phyloP scores from a whole-genome alignment of 2,329 filamentous ascomycete species.

The Endoconidiophora polonica region DNA sequence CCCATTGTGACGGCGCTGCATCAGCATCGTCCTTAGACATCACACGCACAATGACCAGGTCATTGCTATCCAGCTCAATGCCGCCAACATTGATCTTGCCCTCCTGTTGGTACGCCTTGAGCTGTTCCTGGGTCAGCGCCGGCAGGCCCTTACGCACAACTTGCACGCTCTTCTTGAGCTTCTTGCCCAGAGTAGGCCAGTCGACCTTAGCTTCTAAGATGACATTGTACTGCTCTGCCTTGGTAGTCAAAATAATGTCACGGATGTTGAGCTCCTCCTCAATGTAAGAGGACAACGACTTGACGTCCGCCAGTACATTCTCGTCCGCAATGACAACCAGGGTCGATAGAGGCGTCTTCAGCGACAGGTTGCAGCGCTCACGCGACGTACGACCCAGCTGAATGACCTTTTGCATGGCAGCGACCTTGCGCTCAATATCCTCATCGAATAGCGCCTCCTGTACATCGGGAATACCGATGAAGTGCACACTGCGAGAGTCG shows the following conservation, averaged over 20 bases:
- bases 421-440: constrained; percentile 61
- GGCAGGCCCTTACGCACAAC: constrained; percentile 75
- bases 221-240: constrained; percentile 72
- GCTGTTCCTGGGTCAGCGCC: constrained; percentile 55
- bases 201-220: constrained; percentile 69
- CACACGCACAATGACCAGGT: constrained; percentile 38
- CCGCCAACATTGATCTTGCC: constrained; percentile 71
- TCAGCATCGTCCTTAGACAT: constrained; percentile 5
- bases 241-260: constrained; percentile 60
- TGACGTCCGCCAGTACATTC: constrained; percentile 57
- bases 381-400: constrained; percentile 65
- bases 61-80: constrained; percentile 65
- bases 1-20: constrained; percentile 14
- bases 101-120: constrained; percentile 58
- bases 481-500: constrained; percentile 69
- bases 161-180: constrained; percentile 75
- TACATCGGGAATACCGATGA: constrained; percentile 67
- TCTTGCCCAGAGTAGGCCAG: constrained; percentile 79
- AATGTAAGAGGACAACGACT: constrained; percentile 64
- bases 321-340: constrained; percentile 70
- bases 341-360: constrained; percentile 73
- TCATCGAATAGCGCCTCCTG: constrained; percentile 67
- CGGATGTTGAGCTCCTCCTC: constrained; percentile 72
- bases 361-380: constrained; percentile 58
- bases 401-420: constrained; percentile 79